Evolutionary conservation across 108 stramenopile genomes (phyloP).

Genomic region (Halocafeteria seosinensis): DNA sequence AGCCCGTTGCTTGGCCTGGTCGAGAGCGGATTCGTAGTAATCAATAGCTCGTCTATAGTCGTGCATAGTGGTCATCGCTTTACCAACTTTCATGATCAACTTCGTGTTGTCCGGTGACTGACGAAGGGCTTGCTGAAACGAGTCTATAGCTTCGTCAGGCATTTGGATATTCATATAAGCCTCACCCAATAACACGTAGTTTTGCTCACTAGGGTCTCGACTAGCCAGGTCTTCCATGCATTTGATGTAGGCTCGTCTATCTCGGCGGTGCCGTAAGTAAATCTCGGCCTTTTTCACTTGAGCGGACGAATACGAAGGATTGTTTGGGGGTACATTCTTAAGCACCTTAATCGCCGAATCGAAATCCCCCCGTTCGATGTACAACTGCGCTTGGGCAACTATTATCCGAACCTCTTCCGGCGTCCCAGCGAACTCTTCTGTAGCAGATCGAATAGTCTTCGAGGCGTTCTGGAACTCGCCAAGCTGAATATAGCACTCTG

Average conservation of each 20-base stretch:
- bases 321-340: slow-evolving; percentile 10
- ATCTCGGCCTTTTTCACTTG: slow-evolving; percentile 35
- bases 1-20: background rate
- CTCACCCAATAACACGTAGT: slow-evolving; percentile 33
- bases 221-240: slow-evolving; percentile 38
- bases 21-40: slow-evolving; percentile 39
- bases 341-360: slow-evolving; percentile 33
- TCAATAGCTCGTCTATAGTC: slow-evolving; percentile 39
- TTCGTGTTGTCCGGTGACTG: slow-evolving; percentile 21
- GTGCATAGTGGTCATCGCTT: slow-evolving; percentile 37
- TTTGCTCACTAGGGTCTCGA: slow-evolving; percentile 6
- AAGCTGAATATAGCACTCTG: slow-evolving; percentile 1
- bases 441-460: slow-evolving; percentile 8
- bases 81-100: slow-evolving; percentile 30
- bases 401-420: slow-evolving; percentile 33
- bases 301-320: slow-evolving; percentile 21
- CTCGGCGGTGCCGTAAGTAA: slow-evolving; percentile 31
- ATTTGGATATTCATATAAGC: slow-evolving; percentile 45
- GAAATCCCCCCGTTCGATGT: slow-evolving; percentile 25
- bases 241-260: slow-evolving; percentile 29
- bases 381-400: slow-evolving; percentile 31
- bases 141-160: slow-evolving; percentile 37
- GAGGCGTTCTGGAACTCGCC: slow-evolving; percentile 11
- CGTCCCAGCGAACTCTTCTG: slow-evolving; percentile 14
- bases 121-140: slow-evolving; percentile 34